Evolutionary conservation across 2,329 filamentous ascomycete species (phyloP), one percentile per base, ranked within the genome.

Genomic region (Phyllosticta citribraziliensis): DNA sequence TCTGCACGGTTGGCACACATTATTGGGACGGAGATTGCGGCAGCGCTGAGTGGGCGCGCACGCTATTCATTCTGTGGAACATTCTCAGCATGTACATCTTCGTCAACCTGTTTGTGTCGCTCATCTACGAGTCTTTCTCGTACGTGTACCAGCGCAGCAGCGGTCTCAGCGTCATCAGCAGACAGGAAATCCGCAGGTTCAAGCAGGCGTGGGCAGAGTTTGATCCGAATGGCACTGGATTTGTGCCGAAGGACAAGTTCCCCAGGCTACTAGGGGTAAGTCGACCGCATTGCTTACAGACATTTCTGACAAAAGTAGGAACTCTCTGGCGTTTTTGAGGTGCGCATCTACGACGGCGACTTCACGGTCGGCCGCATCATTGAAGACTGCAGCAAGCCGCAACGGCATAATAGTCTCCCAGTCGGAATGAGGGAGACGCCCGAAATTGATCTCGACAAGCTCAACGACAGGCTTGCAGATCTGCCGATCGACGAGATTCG

Each of bases 31-130:
- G 91, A 68, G 95, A 99, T 75, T 99, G 94, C 70, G 94, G 94
- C 62, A 96, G 93, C 75, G 83, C 86, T 57, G 83, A 85, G 50
- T 99, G 94, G 91, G 91, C 94, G 8, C 83, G 91, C 57, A 84
- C 86, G 35, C 80, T 99, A 10, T 99, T 99, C 78, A 91, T 97
- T 62, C 85, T 88, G 4, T 99, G 94, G 94, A 99, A 99, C 78
- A 93, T 99, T 69, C 83, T 99, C 75, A 97, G 93, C 88, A 99
- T 99, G 94, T 99, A 99, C 76, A 96, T 99, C 69, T 99, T 99
- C 70, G 93, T 97, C 70, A 97, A 93, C 70, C 78, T 99, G 71
- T 99, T 99, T 74, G 93, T 99, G 63, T 99, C 94, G 56, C 85
- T 99, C 72, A 99, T 99, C 67, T 99, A 95, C 76, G 94, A 99